Conservation (phyloP, 2,329 filamentous ascomycete species). For the Tolypocladium tundrense region DNA sequence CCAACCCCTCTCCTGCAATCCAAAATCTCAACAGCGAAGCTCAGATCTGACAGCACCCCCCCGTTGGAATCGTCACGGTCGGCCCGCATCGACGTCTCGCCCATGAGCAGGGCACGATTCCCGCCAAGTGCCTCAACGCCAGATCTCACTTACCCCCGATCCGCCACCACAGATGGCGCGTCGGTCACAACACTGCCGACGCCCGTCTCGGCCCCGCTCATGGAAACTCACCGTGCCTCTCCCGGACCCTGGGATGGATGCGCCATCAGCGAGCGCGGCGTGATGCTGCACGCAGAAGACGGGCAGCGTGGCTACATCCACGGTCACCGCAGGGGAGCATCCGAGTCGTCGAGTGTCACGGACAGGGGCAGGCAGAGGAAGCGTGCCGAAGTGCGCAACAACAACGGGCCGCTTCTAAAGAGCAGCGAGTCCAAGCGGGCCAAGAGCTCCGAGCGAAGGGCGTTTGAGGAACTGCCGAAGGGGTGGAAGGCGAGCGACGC, state of each 20-base stretch:
- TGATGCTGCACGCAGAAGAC: conserved; percentile 8
- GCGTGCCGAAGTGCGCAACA: conserved; percentile 31
- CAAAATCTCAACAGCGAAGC: conserved; percentile 32
- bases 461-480: conserved; percentile 50
- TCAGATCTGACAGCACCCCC: conserved; percentile 33
- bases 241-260: conserved; percentile 33
- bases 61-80: conserved; percentile 29
- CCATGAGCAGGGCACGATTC: conserved; percentile 31
- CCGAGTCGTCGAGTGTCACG: conserved; percentile 49
- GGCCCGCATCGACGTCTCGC: conserved; percentile 35
- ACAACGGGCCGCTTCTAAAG: conserved; percentile 25
- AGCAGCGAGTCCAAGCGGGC: conserved; percentile 32
- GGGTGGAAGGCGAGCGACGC: conserved; percentile 48
- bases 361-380: conserved; percentile 52
- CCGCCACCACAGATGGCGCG: conserved; percentile 25
- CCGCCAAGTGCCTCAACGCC: conserved; percentile 23
- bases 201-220: conserved; percentile 36
- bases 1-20: conserved; percentile 13
- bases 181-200: conserved; percentile 33
- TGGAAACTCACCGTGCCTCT: conserved; percentile 29
- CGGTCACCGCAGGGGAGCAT: conserved; percentile 42
- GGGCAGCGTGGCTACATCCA: neutral
- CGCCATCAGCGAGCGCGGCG: neutral
- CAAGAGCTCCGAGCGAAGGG: conserved; percentile 41
- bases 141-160: conserved; percentile 31